phyloP scores from a whole-genome alignment of 345 rosid species.

The Dimocarpus longan region DNA sequence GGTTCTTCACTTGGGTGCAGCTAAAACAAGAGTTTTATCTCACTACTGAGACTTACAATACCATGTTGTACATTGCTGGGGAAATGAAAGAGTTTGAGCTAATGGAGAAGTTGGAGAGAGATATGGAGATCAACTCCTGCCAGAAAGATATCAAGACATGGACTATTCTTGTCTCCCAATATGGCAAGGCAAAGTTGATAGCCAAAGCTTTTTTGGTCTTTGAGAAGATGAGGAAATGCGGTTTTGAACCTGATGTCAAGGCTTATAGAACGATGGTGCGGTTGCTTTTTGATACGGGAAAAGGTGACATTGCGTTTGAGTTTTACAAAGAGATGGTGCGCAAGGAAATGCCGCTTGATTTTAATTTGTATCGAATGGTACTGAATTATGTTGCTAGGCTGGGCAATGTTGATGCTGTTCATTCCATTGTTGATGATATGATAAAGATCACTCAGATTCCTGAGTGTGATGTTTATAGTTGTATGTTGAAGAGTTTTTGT shows the following conservation, averaged over 20 bases:
- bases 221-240: constrained; percentile 66
- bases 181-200: constrained; percentile 62
- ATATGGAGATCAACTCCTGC: constrained; percentile 62
- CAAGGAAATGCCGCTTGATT: constrained; percentile 51
- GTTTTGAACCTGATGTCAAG: constrained; percentile 51
- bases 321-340: constrained; percentile 72
- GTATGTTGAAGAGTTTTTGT: constrained; percentile 67
- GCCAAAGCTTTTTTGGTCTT: constrained; percentile 61
- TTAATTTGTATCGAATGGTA: constrained; percentile 55
- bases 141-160: constrained; percentile 63
- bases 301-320: constrained; percentile 68
- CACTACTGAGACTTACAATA: constrained; percentile 53
- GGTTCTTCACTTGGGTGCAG: constrained; percentile 77
- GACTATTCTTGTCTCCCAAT: constrained; percentile 65
- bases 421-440: constrained; percentile 66
- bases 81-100: constrained; percentile 52
- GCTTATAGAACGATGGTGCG: constrained; percentile 51
- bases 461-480: constrained; percentile 51
- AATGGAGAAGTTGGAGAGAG: constrained; percentile 54
- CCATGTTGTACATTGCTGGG: constrained; percentile 64
- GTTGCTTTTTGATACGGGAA: constrained; percentile 55
- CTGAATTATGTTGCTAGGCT: constrained; percentile 49
- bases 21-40: constrained; percentile 50
- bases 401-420: constrained; percentile 52
- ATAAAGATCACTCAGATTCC: constrained; percentile 48